Conservation (phyloP, 768 basidiomycete genomes). For the Rubroboletus pulcherrimus region DNA sequence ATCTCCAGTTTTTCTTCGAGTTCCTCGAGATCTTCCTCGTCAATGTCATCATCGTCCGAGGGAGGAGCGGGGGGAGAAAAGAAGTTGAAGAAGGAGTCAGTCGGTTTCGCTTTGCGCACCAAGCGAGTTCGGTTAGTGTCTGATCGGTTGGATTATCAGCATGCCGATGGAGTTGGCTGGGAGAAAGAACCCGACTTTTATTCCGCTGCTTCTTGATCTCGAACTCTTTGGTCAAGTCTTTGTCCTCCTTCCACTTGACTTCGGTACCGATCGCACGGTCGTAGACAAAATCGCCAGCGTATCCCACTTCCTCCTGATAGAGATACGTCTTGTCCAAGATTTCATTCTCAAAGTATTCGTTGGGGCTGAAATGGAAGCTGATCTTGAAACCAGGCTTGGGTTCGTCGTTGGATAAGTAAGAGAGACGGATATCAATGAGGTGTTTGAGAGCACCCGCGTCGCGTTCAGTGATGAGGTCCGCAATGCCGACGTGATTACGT, state of each 20-base stretch:
- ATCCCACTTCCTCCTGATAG: conserved; percentile 91
- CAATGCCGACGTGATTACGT: conserved; percentile 82
- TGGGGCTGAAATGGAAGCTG: conserved; percentile 72
- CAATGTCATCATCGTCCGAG: conserved; percentile 65
- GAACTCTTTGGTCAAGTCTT: conserved; percentile 94
- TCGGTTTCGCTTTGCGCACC: conserved; percentile 81
- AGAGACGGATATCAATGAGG: conserved; percentile 75
- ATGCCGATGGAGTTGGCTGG: not conserved
- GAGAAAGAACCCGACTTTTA: conserved; percentile 63
- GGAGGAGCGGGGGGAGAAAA: conserved; percentile 82
- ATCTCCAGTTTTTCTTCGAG: conserved; percentile 91
- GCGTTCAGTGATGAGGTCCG: conserved; percentile 88
- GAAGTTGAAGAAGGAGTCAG: conserved; percentile 99
- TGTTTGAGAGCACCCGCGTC: conserved; percentile 83
- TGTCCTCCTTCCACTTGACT: conserved; percentile 98
- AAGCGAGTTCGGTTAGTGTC: conserved; percentile 83
- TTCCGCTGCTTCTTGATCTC: conserved; percentile 99
- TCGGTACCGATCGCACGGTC: conserved; percentile 88
- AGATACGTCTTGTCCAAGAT: conserved; percentile 90
- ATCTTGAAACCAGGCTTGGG: conserved; percentile 90
- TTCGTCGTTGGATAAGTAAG: conserved; percentile 64
- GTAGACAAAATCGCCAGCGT: conserved; percentile 94
- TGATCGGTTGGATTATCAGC: conserved; percentile 26
- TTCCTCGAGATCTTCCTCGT: conserved; percentile 83
- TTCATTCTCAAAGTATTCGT: conserved; percentile 86